Base-by-base conservation (phyloP, 257 asterid species). In the Solanum peruvianum region DNA sequence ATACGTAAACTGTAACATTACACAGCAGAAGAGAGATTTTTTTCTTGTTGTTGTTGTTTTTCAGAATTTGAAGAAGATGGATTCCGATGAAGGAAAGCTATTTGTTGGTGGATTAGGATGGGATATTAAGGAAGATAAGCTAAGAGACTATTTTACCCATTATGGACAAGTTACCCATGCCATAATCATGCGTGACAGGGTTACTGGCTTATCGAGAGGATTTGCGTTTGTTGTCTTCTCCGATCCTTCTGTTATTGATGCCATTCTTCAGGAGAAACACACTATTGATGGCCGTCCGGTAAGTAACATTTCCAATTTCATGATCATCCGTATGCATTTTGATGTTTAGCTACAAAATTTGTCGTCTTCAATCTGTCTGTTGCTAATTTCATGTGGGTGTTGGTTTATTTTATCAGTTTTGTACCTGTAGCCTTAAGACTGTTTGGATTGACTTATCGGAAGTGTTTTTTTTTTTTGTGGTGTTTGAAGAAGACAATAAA, bases 11-110 rank as follows among this genome's bases (percentile, higher is more conserved):
- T 37, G 31, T 35, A 8, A 47, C 83, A 27, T 78, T 45, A 77
- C 21, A 4, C 29, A 77, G n/a, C 14, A 44, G 37, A 25, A 13
- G 37, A 77, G 0, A n/a, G 6, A 4, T 13, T 44, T 47, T 77
- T 23, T 6, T 39, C 2, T 37, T 72, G 1, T 52, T 52, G 23
- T 56, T 56, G 66, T 20, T 56, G 11, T 58, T 42, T 45, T 29
- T 47, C 64, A 47, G 67, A 80, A 47, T 77, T 76, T 72, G 27
- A 37, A 72, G 58, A 31, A 73, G 11, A 95, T 96, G 98, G 98
- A 96, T 91, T 93, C 98, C 31, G 98, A 96, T 94, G 98, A 94
- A 81, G 98, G 98, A 20, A 96, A 96, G 94, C 93, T 96, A 1
- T 96, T 96, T 86, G 92, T 96, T 27, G 98, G 98, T 23, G 98